Evolutionary conservation across 1,284 basidiomycete genomes (phyloP), one percentile per base, ranked within the genome.

Genomic region (Boletus semigastroideus): DNA sequence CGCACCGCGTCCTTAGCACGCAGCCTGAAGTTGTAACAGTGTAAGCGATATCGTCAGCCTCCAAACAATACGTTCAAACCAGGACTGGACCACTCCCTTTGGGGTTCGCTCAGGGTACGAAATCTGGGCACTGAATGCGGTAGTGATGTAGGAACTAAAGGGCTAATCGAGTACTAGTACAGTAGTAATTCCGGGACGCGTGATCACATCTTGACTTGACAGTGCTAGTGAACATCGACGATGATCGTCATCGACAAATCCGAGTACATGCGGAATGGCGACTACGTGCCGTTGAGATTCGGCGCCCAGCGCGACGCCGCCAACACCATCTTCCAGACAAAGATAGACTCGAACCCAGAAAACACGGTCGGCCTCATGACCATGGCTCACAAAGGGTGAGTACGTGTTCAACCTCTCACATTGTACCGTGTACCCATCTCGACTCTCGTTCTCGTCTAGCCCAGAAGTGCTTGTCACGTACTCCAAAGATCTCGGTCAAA

Each of bases 341-440:
- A 99, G 81, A 90, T 90, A 58, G 88, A 93, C 70, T 87, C 91
- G 37, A 97, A 99, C 74, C 94, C 96, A 25, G 97, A 99, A 76
- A 98, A 92, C 73, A 94, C 93, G 14, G 94, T 98, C 48, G 96
- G 96, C 7, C 74, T 98, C 51, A 97, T 99, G 94, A 95, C 94
- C 37, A 96, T 97, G 91, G 96, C 94, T 25, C 90, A 92, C 49
- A 94, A 94, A 74, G 87, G 88, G 93, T 94, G 63, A 71, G 86
- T 51, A 45, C 45, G 47, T 52, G 39, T 30, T 28, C 27, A n/a
- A 4, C 8, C 9, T 47, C 38, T 49, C 28, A 14, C 46, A 30
- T 22, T 31, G 8, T 12, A 17, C 25, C 3, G 38, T 39, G 30
- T 44, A 42, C 13, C n/a, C n/a, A n/a, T n/a, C n/a, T n/a, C n/a